Evolutionary conservation across 768 basidiomycete genomes (phyloP).

Genomic region (Lactarius hatsudake): DNA sequence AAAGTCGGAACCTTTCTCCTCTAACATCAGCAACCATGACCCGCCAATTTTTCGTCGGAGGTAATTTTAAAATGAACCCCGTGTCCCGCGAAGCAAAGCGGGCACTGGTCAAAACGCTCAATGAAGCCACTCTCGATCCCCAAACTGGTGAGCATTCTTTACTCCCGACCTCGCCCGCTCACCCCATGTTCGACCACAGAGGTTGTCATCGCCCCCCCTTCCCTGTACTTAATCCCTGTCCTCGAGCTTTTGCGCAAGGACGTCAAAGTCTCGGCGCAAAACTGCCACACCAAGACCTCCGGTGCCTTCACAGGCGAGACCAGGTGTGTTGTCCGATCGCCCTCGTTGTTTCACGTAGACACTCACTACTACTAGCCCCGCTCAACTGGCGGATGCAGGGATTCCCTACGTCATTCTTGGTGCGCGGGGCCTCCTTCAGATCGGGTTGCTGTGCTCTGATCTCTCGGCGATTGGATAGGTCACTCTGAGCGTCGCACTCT

Average conservation of each 20-base stretch:
- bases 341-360: neutral
- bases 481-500: conserved; percentile 95
- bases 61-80: conserved; percentile 99
- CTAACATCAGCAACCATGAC: conserved; percentile 44
- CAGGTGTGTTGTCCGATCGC: conserved; percentile 50
- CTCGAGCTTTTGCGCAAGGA: conserved; percentile 59
- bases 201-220: conserved; percentile 90
- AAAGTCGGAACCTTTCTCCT: neutral
- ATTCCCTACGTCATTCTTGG: conserved; percentile 93
- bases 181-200: conserved; percentile 46
- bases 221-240: conserved; percentile 81
- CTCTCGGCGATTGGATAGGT: conserved; percentile 42
- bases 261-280: conserved; percentile 85
- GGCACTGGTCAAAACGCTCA: conserved; percentile 65
- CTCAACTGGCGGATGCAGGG: conserved; percentile 81
- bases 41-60: conserved; percentile 91
- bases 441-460: conserved; percentile 12
- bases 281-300: conserved; percentile 76
- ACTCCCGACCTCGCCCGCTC: conserved; percentile 11
- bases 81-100: conserved; percentile 59
- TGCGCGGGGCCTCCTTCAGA: conserved; percentile 34
- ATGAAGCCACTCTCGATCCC: conserved; percentile 75
- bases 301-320: conserved; percentile 98
- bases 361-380: conserved; percentile 47
- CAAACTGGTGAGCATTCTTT: conserved; percentile 56